Evolutionary conservation across 2,329 filamentous ascomycete genomes (phyloP).

Genomic region (Peltaster fructicola): DNA sequence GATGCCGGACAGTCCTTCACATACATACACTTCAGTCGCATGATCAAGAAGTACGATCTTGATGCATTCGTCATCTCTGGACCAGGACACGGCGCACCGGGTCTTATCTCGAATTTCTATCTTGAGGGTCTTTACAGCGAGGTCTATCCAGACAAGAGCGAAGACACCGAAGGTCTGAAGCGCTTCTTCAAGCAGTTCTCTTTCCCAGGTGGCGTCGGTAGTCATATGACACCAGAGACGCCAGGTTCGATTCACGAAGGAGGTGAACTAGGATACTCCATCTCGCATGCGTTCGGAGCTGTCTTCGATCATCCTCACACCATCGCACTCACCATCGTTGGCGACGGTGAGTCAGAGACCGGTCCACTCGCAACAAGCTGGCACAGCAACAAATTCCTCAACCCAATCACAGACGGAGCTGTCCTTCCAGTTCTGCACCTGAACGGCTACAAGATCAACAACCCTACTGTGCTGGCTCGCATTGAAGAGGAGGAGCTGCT

Average conservation of each 20-base stretch:
- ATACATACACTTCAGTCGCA: conserved; percentile 65
- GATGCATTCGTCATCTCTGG: conserved; percentile 58
- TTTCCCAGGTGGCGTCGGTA: conserved; percentile 62
- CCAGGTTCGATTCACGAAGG: conserved; percentile 58
- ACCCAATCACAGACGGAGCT: conserved; percentile 60
- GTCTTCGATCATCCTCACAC: conserved; percentile 60
- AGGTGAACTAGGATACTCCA: conserved; percentile 64
- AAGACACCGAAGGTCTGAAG: conserved; percentile 50
- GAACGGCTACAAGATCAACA: conserved; percentile 77
- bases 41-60: conserved; percentile 65
- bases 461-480: conserved; percentile 55
- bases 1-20: conserved; percentile 69
- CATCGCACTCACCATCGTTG: conserved; percentile 61
- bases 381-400: conserved; percentile 71
- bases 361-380: conserved; percentile 62
- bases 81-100: conserved; percentile 61
- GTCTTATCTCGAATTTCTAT: conserved; percentile 58
- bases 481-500: conserved; percentile 58
- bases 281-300: conserved; percentile 61
- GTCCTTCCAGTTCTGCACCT: conserved; percentile 62
- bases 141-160: conserved; percentile 56
- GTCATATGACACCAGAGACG: conserved; percentile 62
- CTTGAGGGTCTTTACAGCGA: conserved; percentile 63
- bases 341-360: conserved; percentile 67
- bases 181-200: conserved; percentile 72